Conservation (phyloP, 2,329 filamentous ascomycete species). For the Emericellopsis cladophorae region DNA sequence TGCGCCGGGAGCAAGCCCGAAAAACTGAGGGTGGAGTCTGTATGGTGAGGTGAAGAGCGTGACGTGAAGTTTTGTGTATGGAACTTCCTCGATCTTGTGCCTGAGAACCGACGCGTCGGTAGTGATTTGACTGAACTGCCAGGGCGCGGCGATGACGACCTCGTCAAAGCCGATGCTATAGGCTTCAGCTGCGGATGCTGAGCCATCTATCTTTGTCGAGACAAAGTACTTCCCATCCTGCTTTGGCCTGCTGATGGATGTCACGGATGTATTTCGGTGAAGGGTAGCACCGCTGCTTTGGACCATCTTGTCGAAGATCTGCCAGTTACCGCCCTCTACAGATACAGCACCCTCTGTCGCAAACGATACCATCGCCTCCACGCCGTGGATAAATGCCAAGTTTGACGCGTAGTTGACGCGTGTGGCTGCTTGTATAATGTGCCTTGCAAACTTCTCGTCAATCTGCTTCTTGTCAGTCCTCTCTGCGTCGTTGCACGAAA, state of each 20-base stretch:
- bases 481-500: background rate
- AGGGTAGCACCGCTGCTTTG: slow-evolving; percentile 47
- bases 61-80: slow-evolving; percentile 78
- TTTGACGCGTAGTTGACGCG: slow-evolving; percentile 94
- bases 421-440: slow-evolving; percentile 83
- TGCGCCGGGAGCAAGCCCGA: slow-evolving; percentile 47
- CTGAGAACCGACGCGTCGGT: slow-evolving; percentile 55
- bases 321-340: slow-evolving; percentile 82
- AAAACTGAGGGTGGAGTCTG: slow-evolving; percentile 58
- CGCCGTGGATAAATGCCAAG: slow-evolving; percentile 69
- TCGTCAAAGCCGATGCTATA: slow-evolving; percentile 55
- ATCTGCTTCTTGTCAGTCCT: slow-evolving; percentile 29
- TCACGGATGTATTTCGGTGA: slow-evolving; percentile 55
- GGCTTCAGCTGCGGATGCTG: slow-evolving; percentile 14
- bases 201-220: slow-evolving; percentile 14
- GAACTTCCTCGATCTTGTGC: slow-evolving; percentile 59
- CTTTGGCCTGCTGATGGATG: slow-evolving; percentile 39
- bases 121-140: slow-evolving; percentile 65
- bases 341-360: slow-evolving; percentile 73
- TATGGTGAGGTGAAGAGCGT: slow-evolving; percentile 76
- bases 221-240: slow-evolving; percentile 34
- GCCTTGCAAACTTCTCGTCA: slow-evolving; percentile 52
- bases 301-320: slow-evolving; percentile 79
- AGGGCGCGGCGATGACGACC: slow-evolving; percentile 71
- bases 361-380: slow-evolving; percentile 84